Conservation (phyloP, 1,139 yeast genomes). For the Yamadazyma triangularis region DNA sequence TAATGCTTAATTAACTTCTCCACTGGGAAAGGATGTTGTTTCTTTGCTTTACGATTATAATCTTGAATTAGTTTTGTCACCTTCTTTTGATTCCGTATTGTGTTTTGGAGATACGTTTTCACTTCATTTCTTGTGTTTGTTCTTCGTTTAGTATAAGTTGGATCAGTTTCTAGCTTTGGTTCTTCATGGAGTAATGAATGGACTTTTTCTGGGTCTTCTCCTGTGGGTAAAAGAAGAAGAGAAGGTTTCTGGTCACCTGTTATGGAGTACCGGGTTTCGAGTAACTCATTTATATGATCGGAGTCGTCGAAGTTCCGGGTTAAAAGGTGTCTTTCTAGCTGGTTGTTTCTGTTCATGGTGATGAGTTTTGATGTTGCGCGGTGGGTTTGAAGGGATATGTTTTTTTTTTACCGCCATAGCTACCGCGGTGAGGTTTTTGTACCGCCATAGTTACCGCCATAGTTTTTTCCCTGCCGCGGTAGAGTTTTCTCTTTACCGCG, state of each 20-base stretch:
- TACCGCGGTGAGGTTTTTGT: too few relatives aligned
- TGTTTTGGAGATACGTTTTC: slow-evolving; percentile 35
- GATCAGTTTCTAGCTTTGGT: slow-evolving; percentile 7
- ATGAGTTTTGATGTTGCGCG: too few relatives aligned
- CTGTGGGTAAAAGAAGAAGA: slow-evolving; percentile 39
- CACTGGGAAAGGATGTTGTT: slow-evolving; percentile 24
- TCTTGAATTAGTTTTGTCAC: slow-evolving; percentile 29
- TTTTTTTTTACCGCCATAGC: too few relatives aligned
- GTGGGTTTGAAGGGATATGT: too few relatives aligned
- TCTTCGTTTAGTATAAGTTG: slow-evolving; percentile 19
- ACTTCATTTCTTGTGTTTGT: slow-evolving; percentile 41
- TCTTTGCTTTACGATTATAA: slow-evolving; percentile 15
- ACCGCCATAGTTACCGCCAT: too few relatives aligned
- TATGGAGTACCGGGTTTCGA: slow-evolving; percentile 52
- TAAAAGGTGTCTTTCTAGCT: slow-evolving; percentile 50
- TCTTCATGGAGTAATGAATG: slow-evolving; percentile 17
- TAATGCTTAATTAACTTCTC: slow-evolving; percentile 26
- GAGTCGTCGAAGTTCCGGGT: slow-evolving; percentile 44
- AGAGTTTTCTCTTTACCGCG: too few relatives aligned
- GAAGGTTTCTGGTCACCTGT: slow-evolving; percentile 59
- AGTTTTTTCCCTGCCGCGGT: too few relatives aligned
- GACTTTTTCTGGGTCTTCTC: slow-evolving; percentile 14
- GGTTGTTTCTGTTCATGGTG: slow-evolving; percentile 17
- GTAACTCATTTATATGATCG: slow-evolving; percentile 43
- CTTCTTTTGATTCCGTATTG: slow-evolving; percentile 34